Conservation (phyloP, 371 early-diverging fungal genomes). For the Zopfochytrium polystomum region DNA sequence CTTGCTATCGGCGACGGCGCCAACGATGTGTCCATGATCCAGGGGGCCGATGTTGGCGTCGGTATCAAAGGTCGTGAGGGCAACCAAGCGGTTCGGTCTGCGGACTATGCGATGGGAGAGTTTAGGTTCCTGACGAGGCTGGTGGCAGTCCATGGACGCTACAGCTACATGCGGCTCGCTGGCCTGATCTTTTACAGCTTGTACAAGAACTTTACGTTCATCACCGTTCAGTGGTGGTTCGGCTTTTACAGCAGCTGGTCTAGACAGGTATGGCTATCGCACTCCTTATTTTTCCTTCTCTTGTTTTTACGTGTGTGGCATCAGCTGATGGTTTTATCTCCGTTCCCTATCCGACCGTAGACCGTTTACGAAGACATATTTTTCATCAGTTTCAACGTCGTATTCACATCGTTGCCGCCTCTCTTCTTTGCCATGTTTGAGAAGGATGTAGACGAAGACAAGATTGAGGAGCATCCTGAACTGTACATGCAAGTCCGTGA, state of each 20-base stretch:
- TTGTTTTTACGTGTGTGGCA: not conserved
- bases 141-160: constrained; percentile 53
- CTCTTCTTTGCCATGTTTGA: constrained; percentile 43
- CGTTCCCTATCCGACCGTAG: constrained; percentile 8
- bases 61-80: constrained; percentile 73
- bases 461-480: constrained; percentile 30
- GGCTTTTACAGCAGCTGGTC: constrained; percentile 44
- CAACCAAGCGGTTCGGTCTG: constrained; percentile 61
- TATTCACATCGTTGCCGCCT: constrained; percentile 49
- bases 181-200: constrained; percentile 47
- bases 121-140: constrained; percentile 52
- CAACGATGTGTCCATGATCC: constrained; percentile 72
- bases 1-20: constrained; percentile 69
- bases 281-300: not conserved
- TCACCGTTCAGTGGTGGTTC: constrained; percentile 45
- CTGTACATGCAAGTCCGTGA: constrained; percentile 27
- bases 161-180: constrained; percentile 37
- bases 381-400: constrained; percentile 47
- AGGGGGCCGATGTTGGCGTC: constrained; percentile 64
- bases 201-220: constrained; percentile 54
- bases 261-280: constrained; percentile 30
- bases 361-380: constrained; percentile 49
- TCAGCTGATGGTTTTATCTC: not conserved
- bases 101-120: constrained; percentile 63
- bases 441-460: constrained; percentile 34